These are phyloP conservation scores for Puccinellia tenuiflora DNA, from an alignment of 176 grass and related monocot species.

Conservation along the genomic window DNA sequence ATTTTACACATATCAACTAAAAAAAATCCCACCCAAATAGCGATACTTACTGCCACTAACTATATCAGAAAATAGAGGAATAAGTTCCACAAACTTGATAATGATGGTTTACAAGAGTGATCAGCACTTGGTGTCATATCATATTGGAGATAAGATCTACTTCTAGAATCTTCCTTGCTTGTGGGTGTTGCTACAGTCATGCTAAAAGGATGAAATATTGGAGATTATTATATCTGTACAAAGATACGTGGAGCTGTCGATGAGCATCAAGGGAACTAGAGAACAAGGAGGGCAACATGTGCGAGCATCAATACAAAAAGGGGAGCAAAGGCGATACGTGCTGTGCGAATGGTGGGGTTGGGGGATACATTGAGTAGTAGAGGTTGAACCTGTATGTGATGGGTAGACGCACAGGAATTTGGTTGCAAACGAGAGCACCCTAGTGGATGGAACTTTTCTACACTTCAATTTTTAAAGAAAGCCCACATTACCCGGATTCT, in stretches of 20 bases:
- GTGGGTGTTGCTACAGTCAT: neutral
- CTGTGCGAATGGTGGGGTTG: too few species aligned
- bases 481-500: neutral
- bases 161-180: neutral
- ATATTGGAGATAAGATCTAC: neutral
- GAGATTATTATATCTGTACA: too few species aligned
- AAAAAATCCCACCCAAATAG: neutral
- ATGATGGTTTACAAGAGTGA: neutral
- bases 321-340: too few species aligned
- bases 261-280: too few species aligned
- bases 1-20: neutral
- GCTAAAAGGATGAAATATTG: neutral
- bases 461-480: neutral
- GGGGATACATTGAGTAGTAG: too few species aligned
- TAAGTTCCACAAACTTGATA: neutral
- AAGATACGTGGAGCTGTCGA: too few species aligned
- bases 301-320: too few species aligned
- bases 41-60: neutral
- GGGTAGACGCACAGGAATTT: too few species aligned
- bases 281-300: too few species aligned
- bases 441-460: neutral
- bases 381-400: too few species aligned
- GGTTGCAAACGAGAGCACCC: neutral
- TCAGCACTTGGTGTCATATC: neutral
- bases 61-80: neutral